Percentiles rank a stretch among this genome's conserved stretches.
These are phyloP conservation scores for Akebia trifoliata DNA, from an alignment of 164 flowering plant genomes.

Conservation along the genomic window DNA sequence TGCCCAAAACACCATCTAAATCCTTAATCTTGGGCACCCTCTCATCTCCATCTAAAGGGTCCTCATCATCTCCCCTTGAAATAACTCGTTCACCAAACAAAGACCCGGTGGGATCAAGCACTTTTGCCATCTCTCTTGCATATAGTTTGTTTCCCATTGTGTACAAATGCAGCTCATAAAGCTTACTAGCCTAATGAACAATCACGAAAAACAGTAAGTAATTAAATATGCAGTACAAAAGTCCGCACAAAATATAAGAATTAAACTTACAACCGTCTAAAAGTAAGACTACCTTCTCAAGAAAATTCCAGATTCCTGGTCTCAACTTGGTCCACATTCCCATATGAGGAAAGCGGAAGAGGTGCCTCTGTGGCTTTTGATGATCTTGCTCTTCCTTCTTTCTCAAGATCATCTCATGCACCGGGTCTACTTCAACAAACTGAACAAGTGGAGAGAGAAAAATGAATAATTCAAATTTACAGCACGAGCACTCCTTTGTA, in stretches of 20 bases:
- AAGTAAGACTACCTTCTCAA: slow-evolving; percentile 57
- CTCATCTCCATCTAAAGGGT: slow-evolving; percentile 63
- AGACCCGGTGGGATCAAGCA: slow-evolving; percentile 78
- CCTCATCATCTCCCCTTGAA: slow-evolving; percentile 78
- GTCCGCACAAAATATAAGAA: background rate
- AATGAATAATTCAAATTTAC: slow-evolving; percentile 6
- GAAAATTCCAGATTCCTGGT: slow-evolving; percentile 84
- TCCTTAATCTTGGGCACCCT: slow-evolving; percentile 85
- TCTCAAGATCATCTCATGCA: slow-evolving; percentile 71
- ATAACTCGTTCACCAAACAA: slow-evolving; percentile 78
- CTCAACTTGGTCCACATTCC: slow-evolving; percentile 92
- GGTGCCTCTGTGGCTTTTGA: slow-evolving; percentile 65
- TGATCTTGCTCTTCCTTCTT: slow-evolving; percentile 88
- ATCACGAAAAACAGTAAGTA: slow-evolving; percentile 6
- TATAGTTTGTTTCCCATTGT: slow-evolving; percentile 92
- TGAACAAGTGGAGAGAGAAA: slow-evolving; percentile 17
- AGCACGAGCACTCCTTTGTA: background rate
- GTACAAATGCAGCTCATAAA: slow-evolving; percentile 81
- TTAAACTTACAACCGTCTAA: too few species aligned
- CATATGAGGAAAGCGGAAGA: slow-evolving; percentile 80
- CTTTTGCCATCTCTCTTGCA: slow-evolving; percentile 92
- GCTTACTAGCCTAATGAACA: slow-evolving; percentile 66
- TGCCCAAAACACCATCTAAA: slow-evolving; percentile 93
- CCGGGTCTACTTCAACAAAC: slow-evolving; percentile 77
- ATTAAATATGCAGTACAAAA: background rate